Evolutionary conservation across 2,329 filamentous ascomycete species (phyloP).

Genomic region (Penicillium psychrosexuale): DNA sequence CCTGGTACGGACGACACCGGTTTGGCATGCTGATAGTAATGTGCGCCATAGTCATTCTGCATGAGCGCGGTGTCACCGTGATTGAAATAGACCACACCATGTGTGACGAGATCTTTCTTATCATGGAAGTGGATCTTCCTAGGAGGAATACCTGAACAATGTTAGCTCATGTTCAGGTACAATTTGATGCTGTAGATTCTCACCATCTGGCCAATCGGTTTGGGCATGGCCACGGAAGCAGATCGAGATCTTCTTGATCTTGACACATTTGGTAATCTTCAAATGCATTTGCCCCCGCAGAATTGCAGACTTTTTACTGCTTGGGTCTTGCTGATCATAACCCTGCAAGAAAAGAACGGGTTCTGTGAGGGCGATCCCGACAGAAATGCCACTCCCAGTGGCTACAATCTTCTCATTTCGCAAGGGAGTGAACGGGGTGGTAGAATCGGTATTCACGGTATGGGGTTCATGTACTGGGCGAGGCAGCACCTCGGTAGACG

Average conservation of each 20-base stretch:
- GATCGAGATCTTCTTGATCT: constrained; percentile 86
- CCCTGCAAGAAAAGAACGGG: constrained; percentile 50
- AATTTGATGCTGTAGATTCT: background rate
- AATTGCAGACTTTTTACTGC: constrained; percentile 70
- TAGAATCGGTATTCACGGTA: constrained; percentile 26
- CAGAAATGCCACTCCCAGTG: constrained; percentile 48
- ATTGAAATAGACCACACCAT: constrained; percentile 92
- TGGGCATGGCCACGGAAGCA: constrained; percentile 80
- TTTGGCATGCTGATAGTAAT: constrained; percentile 57
- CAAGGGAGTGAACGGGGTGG: constrained; percentile 34
- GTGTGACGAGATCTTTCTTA: constrained; percentile 79
- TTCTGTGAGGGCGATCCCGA: constrained; percentile 48
- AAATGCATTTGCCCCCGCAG: constrained; percentile 80
- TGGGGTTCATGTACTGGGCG: constrained; percentile 20
- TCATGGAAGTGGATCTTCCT: constrained; percentile 80
- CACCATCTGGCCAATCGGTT: constrained; percentile 93
- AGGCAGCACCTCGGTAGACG: constrained; percentile 26
- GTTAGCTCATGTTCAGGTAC: constrained; percentile 2
- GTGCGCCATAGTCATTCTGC: constrained; percentile 62
- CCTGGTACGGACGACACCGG: constrained; percentile 27
- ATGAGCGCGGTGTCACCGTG: constrained; percentile 40
- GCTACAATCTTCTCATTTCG: constrained; percentile 49
- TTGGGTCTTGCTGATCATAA: constrained; percentile 49
- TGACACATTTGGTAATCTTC: constrained; percentile 80
- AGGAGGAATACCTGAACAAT: constrained; percentile 69